These are phyloP conservation scores for Alternaria sp. DNA, from an alignment of 2,329 filamentous ascomycete genomes.

Conservation along the genomic window DNA sequence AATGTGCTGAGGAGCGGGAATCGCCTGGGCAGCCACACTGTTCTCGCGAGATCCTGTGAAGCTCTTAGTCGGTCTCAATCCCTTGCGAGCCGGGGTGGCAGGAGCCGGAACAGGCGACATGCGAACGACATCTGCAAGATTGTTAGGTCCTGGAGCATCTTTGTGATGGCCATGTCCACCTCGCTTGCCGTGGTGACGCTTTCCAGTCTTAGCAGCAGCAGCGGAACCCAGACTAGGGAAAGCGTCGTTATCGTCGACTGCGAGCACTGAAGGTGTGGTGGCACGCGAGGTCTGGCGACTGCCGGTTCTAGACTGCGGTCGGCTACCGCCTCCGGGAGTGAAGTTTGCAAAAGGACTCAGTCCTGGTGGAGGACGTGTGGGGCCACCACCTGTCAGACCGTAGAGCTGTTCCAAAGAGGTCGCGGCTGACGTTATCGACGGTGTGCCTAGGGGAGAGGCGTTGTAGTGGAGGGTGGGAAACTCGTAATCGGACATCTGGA, in stretches of 20 bases:
- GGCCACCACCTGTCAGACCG: conserved; percentile 37
- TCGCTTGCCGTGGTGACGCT: conserved; percentile 93
- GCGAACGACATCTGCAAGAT: conserved; percentile 90
- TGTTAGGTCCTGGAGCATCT: conserved; percentile 65
- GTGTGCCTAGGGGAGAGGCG: conserved; percentile 51
- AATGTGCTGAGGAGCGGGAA: conserved; percentile 86
- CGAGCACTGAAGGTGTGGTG: conserved; percentile 69
- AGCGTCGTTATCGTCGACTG: conserved; percentile 92
- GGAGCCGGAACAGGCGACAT: conserved; percentile 88
- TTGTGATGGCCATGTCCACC: conserved; percentile 74
- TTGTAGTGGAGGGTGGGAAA: conserved; percentile 75
- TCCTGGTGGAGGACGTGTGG: conserved; percentile 69
- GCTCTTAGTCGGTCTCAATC: conserved; percentile 69
- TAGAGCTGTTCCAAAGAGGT: conserved; percentile 53
- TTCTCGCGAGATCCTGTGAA: conserved; percentile 74
- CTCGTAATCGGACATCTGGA: conserved; percentile 83
- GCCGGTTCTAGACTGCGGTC: conserved; percentile 79
- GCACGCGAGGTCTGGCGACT: conserved; percentile 78
- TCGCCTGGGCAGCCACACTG: conserved; percentile 80
- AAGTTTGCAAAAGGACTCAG: conserved; percentile 67
- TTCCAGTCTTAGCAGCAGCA: conserved; percentile 73
- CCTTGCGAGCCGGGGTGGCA: conserved; percentile 61
- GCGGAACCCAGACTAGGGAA: conserved; percentile 88
- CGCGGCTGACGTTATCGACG: conserved; percentile 50
- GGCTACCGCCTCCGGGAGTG: conserved; percentile 63